Conservation (phyloP, 2,329 filamentous ascomycete species). For the Neonectria coccinea region DNA sequence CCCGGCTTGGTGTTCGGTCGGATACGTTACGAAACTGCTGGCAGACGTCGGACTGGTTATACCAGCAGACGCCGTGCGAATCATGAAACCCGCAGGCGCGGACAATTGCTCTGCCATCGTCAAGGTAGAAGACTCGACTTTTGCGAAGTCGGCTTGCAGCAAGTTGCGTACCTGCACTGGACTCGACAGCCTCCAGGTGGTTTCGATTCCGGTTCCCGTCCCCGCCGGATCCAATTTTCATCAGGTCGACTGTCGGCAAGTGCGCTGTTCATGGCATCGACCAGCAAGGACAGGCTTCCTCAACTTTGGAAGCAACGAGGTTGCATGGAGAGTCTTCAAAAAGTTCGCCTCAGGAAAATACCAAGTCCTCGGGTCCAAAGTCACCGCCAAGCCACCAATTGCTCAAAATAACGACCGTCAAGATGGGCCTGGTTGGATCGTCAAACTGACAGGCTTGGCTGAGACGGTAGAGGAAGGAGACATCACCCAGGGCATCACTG, state of each 20-base stretch:
- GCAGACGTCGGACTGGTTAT: conserved; percentile 1
- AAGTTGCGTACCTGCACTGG: neutral
- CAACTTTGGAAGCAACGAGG: conserved; percentile 39
- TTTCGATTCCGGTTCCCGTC: conserved; percentile 31
- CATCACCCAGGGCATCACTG: conserved; percentile 17
- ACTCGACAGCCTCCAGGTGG: neutral
- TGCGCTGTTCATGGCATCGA: conserved; percentile 53
- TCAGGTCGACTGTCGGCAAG: conserved; percentile 50
- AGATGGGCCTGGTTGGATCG: conserved; percentile 5
- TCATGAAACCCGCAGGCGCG: neutral
- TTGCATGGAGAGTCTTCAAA: conserved; percentile 37
- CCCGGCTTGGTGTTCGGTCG: conserved; percentile 33
- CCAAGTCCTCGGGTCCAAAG: conserved; percentile 37
- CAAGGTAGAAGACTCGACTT: conserved; percentile 21
- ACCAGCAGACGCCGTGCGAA: neutral
- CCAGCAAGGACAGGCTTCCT: conserved; percentile 46
- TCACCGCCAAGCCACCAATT: conserved; percentile 24
- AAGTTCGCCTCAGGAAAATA: conserved; percentile 41
- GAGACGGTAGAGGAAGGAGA: conserved; percentile 9
- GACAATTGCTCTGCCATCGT: conserved; percentile 11
- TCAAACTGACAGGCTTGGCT: conserved; percentile 17
- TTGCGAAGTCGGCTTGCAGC: conserved; percentile 14
- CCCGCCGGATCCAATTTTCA: conserved; percentile 42
- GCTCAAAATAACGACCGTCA: neutral
- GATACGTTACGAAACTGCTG: conserved; percentile 39